Percentiles rank a stretch among this genome's conserved stretches.
Evolutionary conservation across 352 stramenopile genomes (phyloP).

Genomic region (Phytopythium montanum): DNA sequence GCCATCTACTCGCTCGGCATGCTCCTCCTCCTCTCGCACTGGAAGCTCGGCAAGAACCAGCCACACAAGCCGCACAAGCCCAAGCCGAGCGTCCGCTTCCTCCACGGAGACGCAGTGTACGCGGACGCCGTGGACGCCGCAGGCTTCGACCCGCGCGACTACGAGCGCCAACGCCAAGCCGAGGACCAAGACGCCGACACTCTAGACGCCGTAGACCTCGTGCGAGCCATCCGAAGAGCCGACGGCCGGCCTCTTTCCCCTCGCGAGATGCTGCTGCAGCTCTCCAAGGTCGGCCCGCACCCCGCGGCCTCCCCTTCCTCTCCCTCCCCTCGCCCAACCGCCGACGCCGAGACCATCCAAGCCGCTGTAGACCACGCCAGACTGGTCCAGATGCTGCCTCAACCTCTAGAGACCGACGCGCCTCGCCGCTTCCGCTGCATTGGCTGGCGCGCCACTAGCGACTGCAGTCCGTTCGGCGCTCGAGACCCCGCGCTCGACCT

Average conservation of each 20-base stretch:
- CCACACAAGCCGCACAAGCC: neutral
- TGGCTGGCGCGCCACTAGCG: slow-evolving; percentile 19
- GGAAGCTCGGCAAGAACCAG: neutral
- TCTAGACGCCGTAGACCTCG: neutral
- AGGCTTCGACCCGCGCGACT: neutral
- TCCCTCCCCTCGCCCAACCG: neutral
- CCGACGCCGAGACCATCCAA: slow-evolving; percentile 16
- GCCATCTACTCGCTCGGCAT: neutral
- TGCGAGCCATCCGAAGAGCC: neutral
- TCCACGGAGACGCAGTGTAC: slow-evolving; percentile 5
- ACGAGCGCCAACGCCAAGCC: too few relatives aligned
- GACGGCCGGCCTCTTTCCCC: neutral
- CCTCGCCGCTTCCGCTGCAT: slow-evolving; percentile 18
- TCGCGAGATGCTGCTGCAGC: slow-evolving; percentile 12
- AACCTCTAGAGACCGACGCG: slow-evolving; percentile 3
- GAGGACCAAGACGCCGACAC: neutral
- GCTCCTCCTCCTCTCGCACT: neutral
- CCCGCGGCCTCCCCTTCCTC: too few relatives aligned
- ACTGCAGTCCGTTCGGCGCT: slow-evolving; percentile 21
- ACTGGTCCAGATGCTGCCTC: slow-evolving; percentile 19
- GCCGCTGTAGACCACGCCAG: slow-evolving; percentile 27
- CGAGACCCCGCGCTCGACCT: slow-evolving; percentile 18
- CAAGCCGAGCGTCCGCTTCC: neutral
- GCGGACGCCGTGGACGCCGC: slow-evolving; percentile 3
- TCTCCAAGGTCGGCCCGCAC: neutral